These are phyloP conservation scores for Vicia sativa DNA, from an alignment of 306 rosid species.

Conservation along the genomic window DNA sequence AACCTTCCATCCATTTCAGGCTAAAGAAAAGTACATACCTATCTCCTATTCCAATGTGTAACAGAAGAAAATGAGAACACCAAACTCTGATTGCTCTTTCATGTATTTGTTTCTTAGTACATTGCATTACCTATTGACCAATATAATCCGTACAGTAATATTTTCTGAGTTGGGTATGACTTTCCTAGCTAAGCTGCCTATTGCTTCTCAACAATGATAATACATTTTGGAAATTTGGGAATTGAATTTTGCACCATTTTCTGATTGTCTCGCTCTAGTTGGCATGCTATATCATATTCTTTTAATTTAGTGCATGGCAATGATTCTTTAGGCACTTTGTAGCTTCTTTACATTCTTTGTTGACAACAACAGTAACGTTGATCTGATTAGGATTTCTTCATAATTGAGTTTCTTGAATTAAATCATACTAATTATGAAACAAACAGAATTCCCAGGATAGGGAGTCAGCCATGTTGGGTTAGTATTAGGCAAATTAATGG, in stretches of 20 bases:
- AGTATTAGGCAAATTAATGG: no score
- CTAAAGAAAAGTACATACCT: constrained; percentile 1
- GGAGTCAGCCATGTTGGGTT: no score
- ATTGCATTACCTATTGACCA: neutral
- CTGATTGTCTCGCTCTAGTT: neutral
- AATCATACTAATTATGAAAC: no score
- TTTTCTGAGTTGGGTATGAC: neutral
- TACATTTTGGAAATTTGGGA: constrained; percentile 2
- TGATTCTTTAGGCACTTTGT: no score
- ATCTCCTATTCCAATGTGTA: constrained; percentile 1
- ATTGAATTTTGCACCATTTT: neutral
- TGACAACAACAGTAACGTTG: neutral
- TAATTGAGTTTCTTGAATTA: neutral
- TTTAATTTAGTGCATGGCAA: no score
- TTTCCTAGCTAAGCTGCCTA: neutral
- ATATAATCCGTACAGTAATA: neutral
- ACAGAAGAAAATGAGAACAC: constrained; percentile 10
- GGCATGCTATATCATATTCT: neutral
- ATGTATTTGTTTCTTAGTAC: constrained; percentile 21
- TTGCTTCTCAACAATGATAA: neutral
- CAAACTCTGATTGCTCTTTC: constrained; percentile 22
- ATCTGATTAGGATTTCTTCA: neutral
- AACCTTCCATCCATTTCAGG: constrained; percentile 25
- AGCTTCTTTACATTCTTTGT: neutral
- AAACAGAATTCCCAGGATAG: no score